phyloP scores from a whole-genome alignment of 2,329 filamentous ascomycete genomes.

The Sporothrix dimorphospora region DNA sequence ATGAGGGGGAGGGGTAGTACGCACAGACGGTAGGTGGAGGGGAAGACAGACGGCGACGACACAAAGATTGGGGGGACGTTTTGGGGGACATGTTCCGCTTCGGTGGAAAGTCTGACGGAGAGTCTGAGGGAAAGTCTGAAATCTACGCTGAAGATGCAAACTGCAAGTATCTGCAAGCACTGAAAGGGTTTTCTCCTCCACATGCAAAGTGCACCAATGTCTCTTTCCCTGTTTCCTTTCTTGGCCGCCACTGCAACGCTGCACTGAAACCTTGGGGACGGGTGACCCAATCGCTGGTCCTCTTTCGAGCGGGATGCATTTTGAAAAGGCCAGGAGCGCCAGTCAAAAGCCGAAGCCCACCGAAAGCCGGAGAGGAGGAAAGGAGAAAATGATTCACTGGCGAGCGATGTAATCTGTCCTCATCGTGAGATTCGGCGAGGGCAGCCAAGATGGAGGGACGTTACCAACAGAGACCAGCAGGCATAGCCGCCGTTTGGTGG shows the following conservation, averaged over 20 bases:
- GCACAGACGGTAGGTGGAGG: neutral
- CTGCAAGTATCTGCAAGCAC: constrained; percentile 4
- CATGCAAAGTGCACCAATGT: neutral
- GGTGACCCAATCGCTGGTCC: constrained; percentile 10
- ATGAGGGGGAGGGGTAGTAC: constrained; percentile 14
- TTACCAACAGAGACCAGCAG: neutral
- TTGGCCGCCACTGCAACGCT: constrained; percentile 21
- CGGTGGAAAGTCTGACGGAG: neutral
- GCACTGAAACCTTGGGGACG: constrained; percentile 22
- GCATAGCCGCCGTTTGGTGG: neutral
- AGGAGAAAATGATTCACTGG: neutral
- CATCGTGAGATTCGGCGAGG: constrained; percentile 10
- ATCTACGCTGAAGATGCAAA: constrained; percentile 20
- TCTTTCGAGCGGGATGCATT: constrained; percentile 1
- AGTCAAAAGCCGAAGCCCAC: neutral
- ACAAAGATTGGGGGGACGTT: neutral
- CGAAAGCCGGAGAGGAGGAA: neutral
- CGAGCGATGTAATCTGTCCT: neutral
- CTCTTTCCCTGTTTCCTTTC: constrained; percentile 4
- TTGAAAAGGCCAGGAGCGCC: neutral
- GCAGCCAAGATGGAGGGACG: neutral
- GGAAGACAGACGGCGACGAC: neutral
- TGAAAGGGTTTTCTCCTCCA: neutral
- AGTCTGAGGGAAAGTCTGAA: constrained; percentile 7
- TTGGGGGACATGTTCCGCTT: constrained; percentile 15